Percentiles rank a stretch among this genome's conserved stretches.
Conservation (phyloP, 257 asterid genomes). For the Linderniella brevidens region DNA sequence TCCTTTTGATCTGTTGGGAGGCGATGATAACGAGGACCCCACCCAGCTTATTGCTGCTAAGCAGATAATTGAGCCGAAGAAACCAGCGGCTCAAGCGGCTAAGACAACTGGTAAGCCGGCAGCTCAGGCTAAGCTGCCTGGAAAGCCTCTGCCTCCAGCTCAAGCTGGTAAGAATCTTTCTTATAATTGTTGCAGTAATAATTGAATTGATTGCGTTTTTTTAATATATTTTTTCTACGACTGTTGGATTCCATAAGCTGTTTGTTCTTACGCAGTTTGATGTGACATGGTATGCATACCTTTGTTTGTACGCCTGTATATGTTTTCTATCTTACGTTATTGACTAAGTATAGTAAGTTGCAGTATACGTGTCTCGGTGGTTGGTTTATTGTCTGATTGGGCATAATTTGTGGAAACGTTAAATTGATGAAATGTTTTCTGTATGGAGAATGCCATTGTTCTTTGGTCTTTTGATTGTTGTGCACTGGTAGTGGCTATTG, state of each 20-base stretch:
- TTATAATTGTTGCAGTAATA: background rate
- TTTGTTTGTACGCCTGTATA: no score
- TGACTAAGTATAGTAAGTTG: no score
- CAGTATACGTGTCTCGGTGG: no score
- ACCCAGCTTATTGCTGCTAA: constrained; percentile 39
- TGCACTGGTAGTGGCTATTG: no score
- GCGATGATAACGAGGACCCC: constrained; percentile 57
- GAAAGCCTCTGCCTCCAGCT: constrained; percentile 61
- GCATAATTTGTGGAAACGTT: no score
- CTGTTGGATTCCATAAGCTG: no score
- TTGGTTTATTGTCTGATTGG: no score
- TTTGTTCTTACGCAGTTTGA: no score
- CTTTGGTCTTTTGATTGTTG: no score
- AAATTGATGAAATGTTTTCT: no score
- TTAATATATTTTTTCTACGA: background rate
- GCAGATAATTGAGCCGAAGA: constrained; percentile 43
- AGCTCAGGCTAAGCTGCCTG: constrained; percentile 29
- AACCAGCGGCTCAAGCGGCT: constrained; percentile 17
- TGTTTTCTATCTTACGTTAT: no score
- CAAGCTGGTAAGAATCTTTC: constrained; percentile 39
- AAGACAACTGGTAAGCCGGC: constrained; percentile 14
- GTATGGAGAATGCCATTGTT: no score
- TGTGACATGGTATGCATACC: background rate
- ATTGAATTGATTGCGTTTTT: background rate
- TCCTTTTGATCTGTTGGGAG: constrained; percentile 80